Percentiles rank a stretch among this genome's conserved stretches.
These are phyloP conservation scores for Microsporum ferrugineum DNA, from an alignment of 2,329 filamentous ascomycete species.

Conservation along the genomic window DNA sequence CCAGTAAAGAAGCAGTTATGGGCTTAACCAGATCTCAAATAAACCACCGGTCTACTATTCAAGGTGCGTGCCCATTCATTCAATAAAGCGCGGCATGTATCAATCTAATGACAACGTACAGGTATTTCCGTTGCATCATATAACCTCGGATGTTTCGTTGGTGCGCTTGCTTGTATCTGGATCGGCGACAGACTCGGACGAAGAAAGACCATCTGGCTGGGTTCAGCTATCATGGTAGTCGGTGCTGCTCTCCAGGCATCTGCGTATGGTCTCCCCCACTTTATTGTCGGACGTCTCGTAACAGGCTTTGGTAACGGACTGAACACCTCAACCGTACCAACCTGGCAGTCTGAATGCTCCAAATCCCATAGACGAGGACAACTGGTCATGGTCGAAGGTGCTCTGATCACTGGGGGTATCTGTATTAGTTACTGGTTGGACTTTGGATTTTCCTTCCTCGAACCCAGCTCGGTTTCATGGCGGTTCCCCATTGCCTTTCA, in stretches of 20 bases:
- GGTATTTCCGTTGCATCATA: conserved; percentile 35
- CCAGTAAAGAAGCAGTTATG: conserved; percentile 26
- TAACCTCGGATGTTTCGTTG: conserved; percentile 42
- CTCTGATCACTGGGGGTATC: conserved; percentile 42
- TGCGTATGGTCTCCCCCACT: conserved; percentile 37
- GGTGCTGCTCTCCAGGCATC: conserved; percentile 40
- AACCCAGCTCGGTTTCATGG: conserved; percentile 40
- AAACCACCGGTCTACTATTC: conserved; percentile 39
- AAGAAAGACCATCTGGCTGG: conserved; percentile 40
- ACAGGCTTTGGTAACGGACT: conserved; percentile 44
- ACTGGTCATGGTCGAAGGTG: conserved; percentile 44
- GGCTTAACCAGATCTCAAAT: conserved; percentile 24
- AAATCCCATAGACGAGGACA: conserved; percentile 41
- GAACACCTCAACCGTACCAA: conserved; percentile 43
- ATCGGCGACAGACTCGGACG: conserved; percentile 43
- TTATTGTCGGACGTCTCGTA: conserved; percentile 42
- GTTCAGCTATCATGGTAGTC: conserved; percentile 40
- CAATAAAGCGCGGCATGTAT: no score
- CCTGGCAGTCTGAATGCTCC: conserved; percentile 42
- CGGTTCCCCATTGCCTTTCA: conserved; percentile 48
- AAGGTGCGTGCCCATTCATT: conserved; percentile 19
- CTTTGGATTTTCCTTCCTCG: conserved; percentile 43
- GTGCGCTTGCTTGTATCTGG: conserved; percentile 41
- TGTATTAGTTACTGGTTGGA: conserved; percentile 43
- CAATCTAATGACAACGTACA: conserved; percentile 12